phyloP scores from a whole-genome alignment of 2,329 filamentous ascomycete genomes.

The Aciculosporium take region DNA sequence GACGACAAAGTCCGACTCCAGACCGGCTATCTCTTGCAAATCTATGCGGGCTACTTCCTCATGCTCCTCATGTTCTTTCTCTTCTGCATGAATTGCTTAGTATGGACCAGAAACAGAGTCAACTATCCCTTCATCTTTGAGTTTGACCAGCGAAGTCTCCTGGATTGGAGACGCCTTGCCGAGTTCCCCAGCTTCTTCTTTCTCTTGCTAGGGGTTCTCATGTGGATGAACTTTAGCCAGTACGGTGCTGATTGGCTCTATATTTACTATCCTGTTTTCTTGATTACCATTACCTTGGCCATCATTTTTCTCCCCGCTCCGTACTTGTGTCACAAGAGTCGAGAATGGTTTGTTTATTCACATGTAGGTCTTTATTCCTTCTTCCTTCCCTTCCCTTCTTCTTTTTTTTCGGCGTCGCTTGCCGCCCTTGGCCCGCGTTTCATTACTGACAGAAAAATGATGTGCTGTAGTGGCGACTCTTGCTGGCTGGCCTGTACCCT shows the following conservation, averaged over 20 bases:
- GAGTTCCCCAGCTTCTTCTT: constrained; percentile 80
- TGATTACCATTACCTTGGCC: constrained; percentile 53
- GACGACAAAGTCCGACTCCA: constrained; percentile 34
- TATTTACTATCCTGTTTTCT: constrained; percentile 72
- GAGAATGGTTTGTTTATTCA: constrained; percentile 81
- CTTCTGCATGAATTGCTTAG: constrained; percentile 73
- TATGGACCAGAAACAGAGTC: constrained; percentile 75
- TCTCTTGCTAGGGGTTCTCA: constrained; percentile 60
- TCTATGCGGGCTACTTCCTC: constrained; percentile 87
- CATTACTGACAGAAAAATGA: neutral
- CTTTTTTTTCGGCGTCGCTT: neutral
- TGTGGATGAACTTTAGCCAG: constrained; percentile 79
- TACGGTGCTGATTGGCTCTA: constrained; percentile 55
- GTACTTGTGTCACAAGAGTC: constrained; percentile 58
- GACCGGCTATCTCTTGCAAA: constrained; percentile 63
- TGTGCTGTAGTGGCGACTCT: constrained; percentile 55
- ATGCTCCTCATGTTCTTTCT: constrained; percentile 64
- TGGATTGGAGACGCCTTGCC: constrained; percentile 80
- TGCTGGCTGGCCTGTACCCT: constrained; percentile 74
- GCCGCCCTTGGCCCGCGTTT: neutral
- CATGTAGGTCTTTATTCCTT: constrained; percentile 44
- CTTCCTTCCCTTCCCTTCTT: neutral
- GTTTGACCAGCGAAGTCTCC: constrained; percentile 70
- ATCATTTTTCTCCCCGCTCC: constrained; percentile 66
- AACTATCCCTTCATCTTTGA: constrained; percentile 98